Conservation (phyloP, 2,329 filamentous ascomycete species). For the Alternaria panax region DNA sequence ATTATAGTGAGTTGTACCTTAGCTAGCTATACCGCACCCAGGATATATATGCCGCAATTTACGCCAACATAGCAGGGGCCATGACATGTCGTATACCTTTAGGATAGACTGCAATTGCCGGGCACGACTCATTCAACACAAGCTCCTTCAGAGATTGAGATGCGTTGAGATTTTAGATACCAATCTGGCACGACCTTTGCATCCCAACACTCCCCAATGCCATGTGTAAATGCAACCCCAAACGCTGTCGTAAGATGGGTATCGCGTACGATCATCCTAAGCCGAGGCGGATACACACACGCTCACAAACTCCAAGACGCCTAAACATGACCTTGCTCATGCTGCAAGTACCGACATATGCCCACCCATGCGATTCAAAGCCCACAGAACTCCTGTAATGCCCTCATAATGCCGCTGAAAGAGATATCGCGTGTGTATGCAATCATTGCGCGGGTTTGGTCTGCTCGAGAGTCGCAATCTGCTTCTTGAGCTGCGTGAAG, state of each 20-base stretch:
- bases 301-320: slow-evolving; percentile 37
- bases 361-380: slow-evolving; percentile 28
- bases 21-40: too few species aligned
- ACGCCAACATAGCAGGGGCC: too few species aligned
- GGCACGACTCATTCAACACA: too few species aligned
- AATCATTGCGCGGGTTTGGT: slow-evolving; percentile 40
- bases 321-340: slow-evolving; percentile 24
- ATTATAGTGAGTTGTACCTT: too few species aligned
- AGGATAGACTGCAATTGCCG: too few species aligned
- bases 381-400: slow-evolving; percentile 47
- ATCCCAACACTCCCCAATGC: neutral
- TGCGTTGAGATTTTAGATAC: neutral
- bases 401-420: slow-evolving; percentile 46
- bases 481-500: slow-evolving; percentile 56
- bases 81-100: too few species aligned
- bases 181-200: neutral
- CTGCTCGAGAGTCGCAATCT: slow-evolving; percentile 52
- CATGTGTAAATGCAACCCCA: slow-evolving; percentile 12
- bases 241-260: slow-evolving; percentile 34
- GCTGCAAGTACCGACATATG: slow-evolving; percentile 23
- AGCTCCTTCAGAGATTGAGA: too few species aligned
- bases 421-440: slow-evolving; percentile 26
- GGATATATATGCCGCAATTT: too few species aligned
- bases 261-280: slow-evolving; percentile 31
- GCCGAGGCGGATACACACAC: slow-evolving; percentile 11